A percentile compares a stretch with the other conserved stretches of the same genome.
Evolutionary conservation across 208 protist genomes (phyloP).

Genomic region (Wallacemonas collosoma): DNA sequence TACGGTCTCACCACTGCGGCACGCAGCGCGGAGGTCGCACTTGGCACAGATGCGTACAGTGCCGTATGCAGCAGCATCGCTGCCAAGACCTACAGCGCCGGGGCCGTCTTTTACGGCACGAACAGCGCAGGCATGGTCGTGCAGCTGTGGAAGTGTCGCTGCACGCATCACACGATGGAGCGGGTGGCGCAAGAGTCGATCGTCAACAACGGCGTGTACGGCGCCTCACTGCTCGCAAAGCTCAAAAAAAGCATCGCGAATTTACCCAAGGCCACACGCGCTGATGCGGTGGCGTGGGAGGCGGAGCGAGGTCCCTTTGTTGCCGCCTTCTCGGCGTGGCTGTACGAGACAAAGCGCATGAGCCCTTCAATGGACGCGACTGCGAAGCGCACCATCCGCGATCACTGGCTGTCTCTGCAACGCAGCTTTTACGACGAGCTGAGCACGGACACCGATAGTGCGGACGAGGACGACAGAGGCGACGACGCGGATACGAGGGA

Average conservation of each 20-base stretch:
- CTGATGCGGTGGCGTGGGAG: constrained; percentile 55
- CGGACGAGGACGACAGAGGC: constrained; percentile 4
- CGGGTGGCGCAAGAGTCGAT: constrained; percentile 74
- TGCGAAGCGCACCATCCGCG: constrained; percentile 46
- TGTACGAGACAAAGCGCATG: constrained; percentile 62
- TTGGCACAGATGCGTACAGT: constrained; percentile 46
- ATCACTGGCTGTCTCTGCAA: constrained; percentile 70
- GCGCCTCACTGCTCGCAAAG: constrained; percentile 37
- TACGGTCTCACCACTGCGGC: constrained; percentile 47
- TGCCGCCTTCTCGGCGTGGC: constrained; percentile 62
- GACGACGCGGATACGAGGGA: neutral
- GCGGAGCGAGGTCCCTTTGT: constrained; percentile 52
- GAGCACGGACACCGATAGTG: neutral
- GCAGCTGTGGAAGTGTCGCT: constrained; percentile 75
- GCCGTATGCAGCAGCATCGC: constrained; percentile 36
- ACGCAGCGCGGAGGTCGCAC: constrained; percentile 17
- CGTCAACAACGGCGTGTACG: constrained; percentile 60
- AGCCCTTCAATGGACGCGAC: constrained; percentile 45
- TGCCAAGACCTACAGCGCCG: constrained; percentile 48
- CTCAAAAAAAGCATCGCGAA: constrained; percentile 63
- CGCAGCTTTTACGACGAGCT: constrained; percentile 28
- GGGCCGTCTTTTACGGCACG: constrained; percentile 76
- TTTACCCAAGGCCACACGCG: constrained; percentile 44
- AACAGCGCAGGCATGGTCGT: constrained; percentile 47
- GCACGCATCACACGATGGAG: constrained; percentile 61